Evolutionary conservation across 176 grass and related monocot genomes (phyloP), one percentile per base, ranked within the genome.

Genomic region (Cenchrus purpureus): DNA sequence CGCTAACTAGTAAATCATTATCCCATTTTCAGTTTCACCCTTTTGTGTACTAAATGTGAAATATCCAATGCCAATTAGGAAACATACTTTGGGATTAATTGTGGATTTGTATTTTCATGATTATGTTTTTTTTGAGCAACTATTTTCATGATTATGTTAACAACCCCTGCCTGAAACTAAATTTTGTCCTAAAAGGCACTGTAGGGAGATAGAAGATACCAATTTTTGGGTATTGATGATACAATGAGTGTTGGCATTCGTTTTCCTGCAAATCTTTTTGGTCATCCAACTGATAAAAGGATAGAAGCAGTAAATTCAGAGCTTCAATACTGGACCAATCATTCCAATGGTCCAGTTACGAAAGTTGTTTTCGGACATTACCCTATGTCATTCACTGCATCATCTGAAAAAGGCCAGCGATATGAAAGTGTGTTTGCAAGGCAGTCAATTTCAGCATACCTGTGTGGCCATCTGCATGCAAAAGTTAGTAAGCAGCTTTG

Each of bases 151-250:
- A 51, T 31, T 51, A 71, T 73, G 20, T 71, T 56, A 68, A 85
- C 65, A 49, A 29, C 37, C 51, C 62, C 68, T 68, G 73, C 53
- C 32, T 65, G 72, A 50, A 79, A 65, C 91, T 98, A 73, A 95
- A 44, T 76, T 79, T 74, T 84, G 6, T 87, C 75, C 73, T 89
- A 63, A 85, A 88, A 83, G 90, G 69, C 84, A 86, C 78, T 97
- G 43, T 93, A 98, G 91, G 89, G 90, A 83, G 82, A 93, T 77
- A 90, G 85, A 79, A 93, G 58, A 52, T 98, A 93, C 74, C 46
- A 93, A 59, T 98, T 98, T 68, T 25, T 98, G 22, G 91, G 93
- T 78, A 98, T 98, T 78, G 95, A 98, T 88, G 95, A 98, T 77
- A 91, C 93, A 46, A 76, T 92, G 83, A 89, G 65, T 50, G 77